These are phyloP conservation scores for Calocybe cyanea DNA, from an alignment of 768 basidiomycete genomes.

Conservation along the genomic window DNA sequence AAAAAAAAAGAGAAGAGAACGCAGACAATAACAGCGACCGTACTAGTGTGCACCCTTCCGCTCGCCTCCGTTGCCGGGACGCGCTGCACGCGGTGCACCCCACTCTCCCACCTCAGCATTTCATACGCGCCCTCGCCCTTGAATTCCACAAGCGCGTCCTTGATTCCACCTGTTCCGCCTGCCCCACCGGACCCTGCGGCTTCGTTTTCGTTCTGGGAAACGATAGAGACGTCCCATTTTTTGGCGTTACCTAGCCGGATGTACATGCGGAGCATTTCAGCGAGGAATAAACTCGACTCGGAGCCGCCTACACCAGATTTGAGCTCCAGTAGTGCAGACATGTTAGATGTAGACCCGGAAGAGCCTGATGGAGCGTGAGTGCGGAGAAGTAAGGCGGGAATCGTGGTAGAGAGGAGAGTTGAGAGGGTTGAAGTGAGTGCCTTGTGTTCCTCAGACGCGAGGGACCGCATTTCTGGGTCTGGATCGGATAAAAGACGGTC, in stretches of 20 bases:
- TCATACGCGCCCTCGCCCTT: slow-evolving; percentile 80
- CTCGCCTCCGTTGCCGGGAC: slow-evolving; percentile 88
- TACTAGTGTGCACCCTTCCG: slow-evolving; percentile 90
- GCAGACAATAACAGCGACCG: slow-evolving; percentile 80
- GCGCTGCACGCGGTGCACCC: slow-evolving; percentile 93
- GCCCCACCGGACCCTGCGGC: slow-evolving; percentile 15
- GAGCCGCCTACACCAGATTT: slow-evolving; percentile 93
- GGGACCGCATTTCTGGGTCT: slow-evolving; percentile 68
- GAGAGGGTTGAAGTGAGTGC: slow-evolving; percentile 36
- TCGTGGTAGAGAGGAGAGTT: slow-evolving; percentile 35
- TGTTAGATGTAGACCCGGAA: slow-evolving; percentile 56
- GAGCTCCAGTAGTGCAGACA: slow-evolving; percentile 84
- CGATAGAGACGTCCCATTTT: slow-evolving; percentile 58
- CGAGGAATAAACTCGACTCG: slow-evolving; percentile 80
- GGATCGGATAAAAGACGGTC: slow-evolving; percentile 61
- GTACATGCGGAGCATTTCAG: slow-evolving; percentile 82
- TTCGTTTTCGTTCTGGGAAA: slow-evolving; percentile 55
- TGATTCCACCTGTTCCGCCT: slow-evolving; percentile 58
- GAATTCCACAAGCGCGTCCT: slow-evolving; percentile 77
- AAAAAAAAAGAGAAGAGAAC: background rate
- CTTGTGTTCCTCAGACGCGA: slow-evolving; percentile 67
- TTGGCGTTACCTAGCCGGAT: slow-evolving; percentile 53
- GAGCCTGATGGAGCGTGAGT: slow-evolving; percentile 47
- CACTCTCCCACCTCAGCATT: slow-evolving; percentile 82
- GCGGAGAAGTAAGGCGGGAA: slow-evolving; percentile 74